phyloP scores from a whole-genome alignment of 192 early-diverging fungal genomes.

The Pilaira anomala region DNA sequence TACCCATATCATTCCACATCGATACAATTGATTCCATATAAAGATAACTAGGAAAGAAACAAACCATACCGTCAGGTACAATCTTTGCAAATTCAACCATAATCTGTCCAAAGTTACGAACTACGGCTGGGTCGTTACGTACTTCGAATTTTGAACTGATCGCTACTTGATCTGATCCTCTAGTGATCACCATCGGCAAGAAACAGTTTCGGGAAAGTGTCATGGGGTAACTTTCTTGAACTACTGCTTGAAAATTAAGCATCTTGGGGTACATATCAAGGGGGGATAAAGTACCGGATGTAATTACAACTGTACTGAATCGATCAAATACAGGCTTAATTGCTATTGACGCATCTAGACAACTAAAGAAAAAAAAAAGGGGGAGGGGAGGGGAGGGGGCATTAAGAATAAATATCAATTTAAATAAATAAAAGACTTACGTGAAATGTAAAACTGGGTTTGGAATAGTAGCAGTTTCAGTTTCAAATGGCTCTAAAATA shows the following conservation, averaged over 20 bases:
- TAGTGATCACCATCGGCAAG: slow-evolving; percentile 92
- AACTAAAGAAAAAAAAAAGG: slow-evolving; percentile 46
- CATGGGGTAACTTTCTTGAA: slow-evolving; percentile 96
- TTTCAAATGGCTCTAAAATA: slow-evolving; percentile 96
- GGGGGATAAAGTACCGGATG: slow-evolving; percentile 98
- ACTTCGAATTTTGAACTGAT: slow-evolving; percentile 98
- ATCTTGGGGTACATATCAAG: slow-evolving; percentile 98
- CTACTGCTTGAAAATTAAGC: slow-evolving; percentile 81
- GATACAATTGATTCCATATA: slow-evolving; percentile 99
- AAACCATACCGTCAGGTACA: slow-evolving; percentile 96
- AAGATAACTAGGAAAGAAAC: slow-evolving; percentile 97
- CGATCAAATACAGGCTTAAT: slow-evolving; percentile 96
- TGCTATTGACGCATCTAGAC: slow-evolving; percentile 94
- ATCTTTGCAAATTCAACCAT: slow-evolving; percentile 90
- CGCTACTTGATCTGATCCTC: slow-evolving; percentile 98
- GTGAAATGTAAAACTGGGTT: slow-evolving; percentile 93
- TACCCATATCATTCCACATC: slow-evolving; percentile 98
- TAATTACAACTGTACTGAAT: slow-evolving; percentile 95
- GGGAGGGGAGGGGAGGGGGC: neutral
- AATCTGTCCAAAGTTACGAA: slow-evolving; percentile 97
- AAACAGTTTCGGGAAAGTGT: slow-evolving; percentile 92
- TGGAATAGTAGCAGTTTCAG: slow-evolving; percentile 84
- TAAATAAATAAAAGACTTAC: slow-evolving; percentile 29
- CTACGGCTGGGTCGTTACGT: slow-evolving; percentile 96
- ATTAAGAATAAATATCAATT: neutral